These are phyloP conservation scores for Beauveria australis DNA, from an alignment of 2,329 filamentous ascomycete genomes.

Conservation along the genomic window DNA sequence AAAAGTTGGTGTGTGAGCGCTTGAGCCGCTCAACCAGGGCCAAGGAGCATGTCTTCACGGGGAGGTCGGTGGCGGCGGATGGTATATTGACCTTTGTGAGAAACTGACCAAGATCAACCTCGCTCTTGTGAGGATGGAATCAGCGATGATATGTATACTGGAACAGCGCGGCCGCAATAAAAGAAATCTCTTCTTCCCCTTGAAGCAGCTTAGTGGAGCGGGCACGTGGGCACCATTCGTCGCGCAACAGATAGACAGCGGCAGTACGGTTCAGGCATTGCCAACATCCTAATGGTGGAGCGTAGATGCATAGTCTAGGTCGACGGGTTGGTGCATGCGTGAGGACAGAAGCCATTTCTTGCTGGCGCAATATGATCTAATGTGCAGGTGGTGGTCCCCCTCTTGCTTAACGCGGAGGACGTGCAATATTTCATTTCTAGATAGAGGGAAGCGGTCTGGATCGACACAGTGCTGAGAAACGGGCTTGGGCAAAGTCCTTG, in stretches of 20 bases:
- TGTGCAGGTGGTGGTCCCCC: not conserved
- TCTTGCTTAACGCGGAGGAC: not conserved
- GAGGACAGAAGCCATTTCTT: not conserved
- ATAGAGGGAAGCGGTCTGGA: not conserved
- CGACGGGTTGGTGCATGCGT: not conserved
- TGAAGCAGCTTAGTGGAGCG: not conserved
- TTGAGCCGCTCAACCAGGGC: slow-evolving; percentile 1
- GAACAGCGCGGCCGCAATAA: not conserved
- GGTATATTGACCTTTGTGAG: slow-evolving; percentile 3
- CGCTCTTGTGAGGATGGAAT: not conserved
- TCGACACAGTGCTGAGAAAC: too few species aligned
- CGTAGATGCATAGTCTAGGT: not conserved
- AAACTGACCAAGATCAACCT: slow-evolving; percentile 5
- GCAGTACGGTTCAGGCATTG: slow-evolving; percentile 5
- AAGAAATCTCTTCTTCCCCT: too few species aligned
- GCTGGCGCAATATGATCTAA: not conserved
- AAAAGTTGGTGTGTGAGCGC: not conserved
- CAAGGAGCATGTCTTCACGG: not conserved
- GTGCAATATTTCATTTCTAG: not conserved
- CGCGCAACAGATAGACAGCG: slow-evolving; percentile 1
- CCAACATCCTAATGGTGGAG: not conserved
- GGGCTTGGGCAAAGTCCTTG: too few species aligned
- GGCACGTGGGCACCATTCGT: not conserved
- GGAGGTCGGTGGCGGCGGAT: not conserved
- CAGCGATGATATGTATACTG: slow-evolving; percentile 1